Evolutionary conservation across 202 grass and related monocot species (phyloP).

Genomic region (Bolboschoenoplectus hybrid): DNA sequence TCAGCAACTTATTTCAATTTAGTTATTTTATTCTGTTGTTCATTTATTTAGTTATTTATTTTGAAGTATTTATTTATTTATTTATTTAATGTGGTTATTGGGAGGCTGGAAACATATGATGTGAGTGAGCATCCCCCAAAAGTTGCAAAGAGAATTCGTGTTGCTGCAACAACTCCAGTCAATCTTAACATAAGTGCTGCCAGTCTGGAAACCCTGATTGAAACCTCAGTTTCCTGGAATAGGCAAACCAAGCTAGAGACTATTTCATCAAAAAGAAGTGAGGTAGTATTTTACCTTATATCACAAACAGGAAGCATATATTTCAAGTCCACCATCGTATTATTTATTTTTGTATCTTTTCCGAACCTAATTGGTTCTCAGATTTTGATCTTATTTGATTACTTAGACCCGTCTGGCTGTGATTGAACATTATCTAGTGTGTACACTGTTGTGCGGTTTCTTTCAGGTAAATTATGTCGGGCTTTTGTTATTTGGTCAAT

Average conservation of each 20-base stretch:
- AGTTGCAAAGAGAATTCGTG: constrained; percentile 77
- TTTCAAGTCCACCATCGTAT: background rate
- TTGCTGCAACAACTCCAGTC: constrained; percentile 81
- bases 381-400: constrained; percentile 29
- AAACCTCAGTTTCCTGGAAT: constrained; percentile 89
- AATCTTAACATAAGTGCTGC: constrained; percentile 85
- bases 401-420: background rate
- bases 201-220: constrained; percentile 84
- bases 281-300: constrained; percentile 52
- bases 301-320: constrained; percentile 11
- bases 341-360: constrained; percentile 27
- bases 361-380: background rate
- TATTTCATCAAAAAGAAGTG: constrained; percentile 63
- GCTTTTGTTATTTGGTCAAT: constrained; percentile 14
- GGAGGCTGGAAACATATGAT: constrained; percentile 94
- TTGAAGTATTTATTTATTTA: constrained; percentile 22
- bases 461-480: constrained; percentile 20
- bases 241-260: constrained; percentile 83
- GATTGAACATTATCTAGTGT: constrained; percentile 1
- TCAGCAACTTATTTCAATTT: background rate
- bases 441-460: background rate
- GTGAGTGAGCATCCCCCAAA: constrained; percentile 73
- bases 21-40: constrained; percentile 24
- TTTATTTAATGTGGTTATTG: constrained; percentile 50
- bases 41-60: constrained; percentile 45